phyloP scores from a whole-genome alignment of 2,329 filamentous ascomycete species.

The Claviceps sp. region DNA sequence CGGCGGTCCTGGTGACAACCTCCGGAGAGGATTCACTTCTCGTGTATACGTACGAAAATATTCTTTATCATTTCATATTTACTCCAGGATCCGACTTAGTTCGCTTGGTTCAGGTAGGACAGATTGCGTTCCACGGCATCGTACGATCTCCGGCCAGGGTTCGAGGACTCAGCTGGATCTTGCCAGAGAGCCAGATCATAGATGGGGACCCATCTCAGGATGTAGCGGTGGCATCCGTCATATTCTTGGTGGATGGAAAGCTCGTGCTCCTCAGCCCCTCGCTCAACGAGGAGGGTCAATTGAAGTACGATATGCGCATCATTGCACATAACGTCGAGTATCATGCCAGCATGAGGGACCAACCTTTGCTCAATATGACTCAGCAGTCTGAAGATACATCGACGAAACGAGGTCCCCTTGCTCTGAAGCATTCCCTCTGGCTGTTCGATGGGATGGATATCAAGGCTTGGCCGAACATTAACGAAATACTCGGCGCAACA shows the following conservation, averaged over 20 bases:
- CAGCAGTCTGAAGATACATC: slow-evolving; percentile 13
- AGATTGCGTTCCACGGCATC: slow-evolving; percentile 94
- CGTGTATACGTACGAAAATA: slow-evolving; percentile 94
- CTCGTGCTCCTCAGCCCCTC: slow-evolving; percentile 84
- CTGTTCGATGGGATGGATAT: slow-evolving; percentile 81
- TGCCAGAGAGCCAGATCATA: slow-evolving; percentile 77
- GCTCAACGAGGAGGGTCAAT: slow-evolving; percentile 63
- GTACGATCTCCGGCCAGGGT: slow-evolving; percentile 87
- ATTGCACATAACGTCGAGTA: slow-evolving; percentile 95
- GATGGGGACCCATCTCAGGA: slow-evolving; percentile 94
- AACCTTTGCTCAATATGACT: slow-evolving; percentile 34
- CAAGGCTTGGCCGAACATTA: slow-evolving; percentile 78
- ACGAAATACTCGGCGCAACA: slow-evolving; percentile 64
- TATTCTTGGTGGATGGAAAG: slow-evolving; percentile 96
- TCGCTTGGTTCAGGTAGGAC: slow-evolving; percentile 81
- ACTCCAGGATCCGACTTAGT: slow-evolving; percentile 55
- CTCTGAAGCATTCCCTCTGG: slow-evolving; percentile 78
- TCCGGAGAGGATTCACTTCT: slow-evolving; percentile 90
- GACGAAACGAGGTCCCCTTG: slow-evolving; percentile 24
- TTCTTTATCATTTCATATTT: slow-evolving; percentile 90
- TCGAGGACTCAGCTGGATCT: slow-evolving; percentile 85
- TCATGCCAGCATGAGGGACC: slow-evolving; percentile 83
- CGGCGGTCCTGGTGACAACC: slow-evolving; percentile 78
- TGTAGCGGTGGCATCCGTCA: slow-evolving; percentile 80
- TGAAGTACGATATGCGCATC: slow-evolving; percentile 97